phyloP scores from a whole-genome alignment of 345 rosid genomes.

The Linum lewisii region DNA sequence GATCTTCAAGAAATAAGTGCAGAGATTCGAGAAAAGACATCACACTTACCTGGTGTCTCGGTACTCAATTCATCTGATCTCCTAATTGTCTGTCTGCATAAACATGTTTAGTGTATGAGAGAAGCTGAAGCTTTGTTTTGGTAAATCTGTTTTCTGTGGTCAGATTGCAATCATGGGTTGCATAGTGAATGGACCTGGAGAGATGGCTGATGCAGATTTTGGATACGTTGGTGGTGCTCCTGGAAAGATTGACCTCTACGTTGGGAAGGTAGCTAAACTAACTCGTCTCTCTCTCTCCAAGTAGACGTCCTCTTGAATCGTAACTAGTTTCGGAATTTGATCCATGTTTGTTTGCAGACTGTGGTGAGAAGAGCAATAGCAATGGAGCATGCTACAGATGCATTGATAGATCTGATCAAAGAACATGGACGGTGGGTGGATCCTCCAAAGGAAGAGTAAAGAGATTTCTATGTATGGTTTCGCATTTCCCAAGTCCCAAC shows the following conservation, averaged over 20 bases:
- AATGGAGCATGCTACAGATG: constrained; percentile 78
- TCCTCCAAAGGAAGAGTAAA: constrained; percentile 54
- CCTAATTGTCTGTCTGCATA: neutral
- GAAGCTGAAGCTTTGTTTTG: neutral
- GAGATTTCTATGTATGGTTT: neutral
- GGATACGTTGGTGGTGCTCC: constrained; percentile 98
- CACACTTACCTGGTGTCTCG: constrained; percentile 95
- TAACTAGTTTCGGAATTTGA: neutral
- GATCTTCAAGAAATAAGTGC: constrained; percentile 98
- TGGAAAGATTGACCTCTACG: constrained; percentile 92
- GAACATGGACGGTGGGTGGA: constrained; percentile 94
- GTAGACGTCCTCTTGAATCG: neutral
- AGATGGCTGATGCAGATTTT: constrained; percentile 99
- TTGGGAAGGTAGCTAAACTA: constrained; percentile 60
- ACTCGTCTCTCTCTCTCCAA: constrained; percentile 3
- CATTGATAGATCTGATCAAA: constrained; percentile 81
- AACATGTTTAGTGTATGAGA: constrained; percentile 1
- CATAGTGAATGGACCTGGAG: constrained; percentile 97
- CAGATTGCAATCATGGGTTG: constrained; percentile 99
- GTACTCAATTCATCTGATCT: constrained; percentile 32
- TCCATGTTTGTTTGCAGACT: constrained; percentile 36
- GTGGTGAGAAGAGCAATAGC: constrained; percentile 94
- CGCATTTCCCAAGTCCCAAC: too few relatives aligned
- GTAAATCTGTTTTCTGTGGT: neutral
- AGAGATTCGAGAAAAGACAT: constrained; percentile 79